Evolutionary conservation across 192 early-diverging fungal species (phyloP).

Genomic region (Backusella mclennaniae): DNA sequence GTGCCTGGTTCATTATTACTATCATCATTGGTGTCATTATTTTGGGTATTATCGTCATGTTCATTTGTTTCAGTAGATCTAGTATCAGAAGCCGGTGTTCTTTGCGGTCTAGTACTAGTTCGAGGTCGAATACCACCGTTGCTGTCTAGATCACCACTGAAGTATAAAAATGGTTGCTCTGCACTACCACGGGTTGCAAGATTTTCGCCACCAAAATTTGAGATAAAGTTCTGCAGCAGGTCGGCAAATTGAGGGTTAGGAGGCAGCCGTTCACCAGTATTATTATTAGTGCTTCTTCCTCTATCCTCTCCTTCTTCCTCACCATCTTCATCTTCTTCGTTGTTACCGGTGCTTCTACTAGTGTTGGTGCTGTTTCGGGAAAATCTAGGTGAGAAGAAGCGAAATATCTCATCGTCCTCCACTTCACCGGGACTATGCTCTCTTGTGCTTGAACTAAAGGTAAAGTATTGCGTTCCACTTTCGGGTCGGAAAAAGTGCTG

Average conservation of each 20-base stretch:
- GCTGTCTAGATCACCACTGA: slow-evolving; percentile 3
- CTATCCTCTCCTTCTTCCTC: not conserved
- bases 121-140: slow-evolving; percentile 13
- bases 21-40: not conserved
- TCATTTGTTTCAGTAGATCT: not conserved
- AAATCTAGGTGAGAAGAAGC: slow-evolving; percentile 9
- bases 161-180: slow-evolving; percentile 6
- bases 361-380: not conserved
- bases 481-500: not conserved
- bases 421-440: not conserved
- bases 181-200: not conserved
- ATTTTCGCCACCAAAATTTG: not conserved
- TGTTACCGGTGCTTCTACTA: not conserved
- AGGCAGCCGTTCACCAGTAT: not conserved
- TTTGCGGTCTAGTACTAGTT: not conserved
- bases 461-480: slow-evolving; percentile 2
- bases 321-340: not conserved
- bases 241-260: not conserved
- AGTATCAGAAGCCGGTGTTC: not conserved
- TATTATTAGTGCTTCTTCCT: not conserved
- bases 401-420: slow-evolving; percentile 7
- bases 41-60: not conserved
- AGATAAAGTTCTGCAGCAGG: not conserved
- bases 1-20: not conserved
- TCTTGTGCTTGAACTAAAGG: not conserved